A percentile compares a stretch with the other conserved stretches of the same genome.
Evolutionary conservation across 1,284 basidiomycete species (phyloP).

Genomic region (Mycosarcoma mackinlayi): DNA sequence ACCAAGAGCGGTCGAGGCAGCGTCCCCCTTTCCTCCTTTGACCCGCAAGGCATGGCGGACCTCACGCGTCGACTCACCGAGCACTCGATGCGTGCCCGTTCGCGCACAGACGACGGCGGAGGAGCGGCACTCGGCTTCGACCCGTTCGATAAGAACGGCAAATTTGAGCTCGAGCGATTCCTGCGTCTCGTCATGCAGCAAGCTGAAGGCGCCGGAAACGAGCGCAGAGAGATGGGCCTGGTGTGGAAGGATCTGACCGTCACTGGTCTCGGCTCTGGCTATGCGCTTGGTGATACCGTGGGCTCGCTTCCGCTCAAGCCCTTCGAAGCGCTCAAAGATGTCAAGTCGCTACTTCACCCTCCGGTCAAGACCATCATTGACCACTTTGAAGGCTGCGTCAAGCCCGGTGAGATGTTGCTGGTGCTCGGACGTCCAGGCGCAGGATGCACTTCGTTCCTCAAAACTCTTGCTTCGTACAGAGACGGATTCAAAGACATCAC

Average conservation of each 20-base stretch:
- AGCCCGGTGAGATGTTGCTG: conserved; percentile 65
- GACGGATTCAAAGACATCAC: conserved; percentile 59
- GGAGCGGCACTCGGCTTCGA: conserved; percentile 27
- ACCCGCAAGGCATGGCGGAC: conserved; percentile 46
- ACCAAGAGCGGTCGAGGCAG: conserved; percentile 25
- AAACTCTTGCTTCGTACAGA: conserved; percentile 60
- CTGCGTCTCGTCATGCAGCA: conserved; percentile 59
- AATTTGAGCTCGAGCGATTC: conserved; percentile 68
- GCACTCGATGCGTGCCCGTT: conserved; percentile 21
- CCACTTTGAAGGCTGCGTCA: conserved; percentile 55
- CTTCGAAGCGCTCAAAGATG: conserved; percentile 23
- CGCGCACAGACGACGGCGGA: conserved; percentile 24
- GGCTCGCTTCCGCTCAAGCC: conserved; percentile 50
- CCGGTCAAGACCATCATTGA: conserved; percentile 58
- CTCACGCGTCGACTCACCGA: conserved; percentile 48
- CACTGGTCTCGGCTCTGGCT: conserved; percentile 55
- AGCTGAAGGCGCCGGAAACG: conserved; percentile 55
- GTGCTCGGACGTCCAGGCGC: conserved; percentile 63
- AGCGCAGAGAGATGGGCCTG: conserved; percentile 52
- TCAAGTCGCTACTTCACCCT: conserved; percentile 36
- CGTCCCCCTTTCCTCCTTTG: conserved; percentile 33
- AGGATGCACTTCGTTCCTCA: conserved; percentile 61
- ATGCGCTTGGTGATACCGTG: conserved; percentile 41
- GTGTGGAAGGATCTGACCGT: conserved; percentile 56
- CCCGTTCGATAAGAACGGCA: conserved; percentile 61